Percentiles rank a stretch among this genome's conserved stretches.
Conservation (phyloP, 306 rosid genomes). For the Cucumis hystrix region DNA sequence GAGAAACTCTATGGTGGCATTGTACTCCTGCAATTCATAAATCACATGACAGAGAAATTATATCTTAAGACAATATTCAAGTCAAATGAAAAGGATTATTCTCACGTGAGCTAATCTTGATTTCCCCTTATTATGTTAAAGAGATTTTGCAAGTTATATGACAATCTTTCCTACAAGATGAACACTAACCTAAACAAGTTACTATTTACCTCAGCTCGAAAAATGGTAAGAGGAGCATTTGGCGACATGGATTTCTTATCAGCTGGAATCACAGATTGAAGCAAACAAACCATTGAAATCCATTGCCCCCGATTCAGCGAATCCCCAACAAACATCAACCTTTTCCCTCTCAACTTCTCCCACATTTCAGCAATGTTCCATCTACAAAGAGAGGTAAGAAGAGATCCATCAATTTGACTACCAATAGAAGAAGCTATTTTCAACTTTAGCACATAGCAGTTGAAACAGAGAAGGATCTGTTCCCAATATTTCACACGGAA, state of each 20-base stretch:
- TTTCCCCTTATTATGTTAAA: neutral
- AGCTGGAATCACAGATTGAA: conserved; percentile 77
- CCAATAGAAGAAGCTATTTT: neutral
- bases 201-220: conserved; percentile 64
- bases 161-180: neutral
- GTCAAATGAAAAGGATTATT: neutral
- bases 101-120: neutral
- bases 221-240: conserved; percentile 83
- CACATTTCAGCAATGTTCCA: conserved; percentile 69
- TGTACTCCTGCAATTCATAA: conserved; percentile 54
- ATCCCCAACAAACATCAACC: conserved; percentile 98
- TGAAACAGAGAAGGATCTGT: neutral
- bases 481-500: neutral
- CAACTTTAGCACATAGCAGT: neutral
- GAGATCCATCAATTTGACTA: conserved; percentile 9
- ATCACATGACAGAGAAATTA: neutral
- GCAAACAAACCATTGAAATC: conserved; percentile 91
- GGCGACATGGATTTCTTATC: conserved; percentile 86
- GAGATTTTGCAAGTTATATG: neutral
- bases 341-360: conserved; percentile 85
- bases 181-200: neutral
- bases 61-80: neutral
- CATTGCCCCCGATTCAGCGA: conserved; percentile 94
- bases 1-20: conserved; percentile 92
- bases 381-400: conserved; percentile 24